Evolutionary conservation across 2,329 filamentous ascomycete genomes (phyloP), one percentile per base, ranked within the genome.

Genomic region (Cladosporium velox): DNA sequence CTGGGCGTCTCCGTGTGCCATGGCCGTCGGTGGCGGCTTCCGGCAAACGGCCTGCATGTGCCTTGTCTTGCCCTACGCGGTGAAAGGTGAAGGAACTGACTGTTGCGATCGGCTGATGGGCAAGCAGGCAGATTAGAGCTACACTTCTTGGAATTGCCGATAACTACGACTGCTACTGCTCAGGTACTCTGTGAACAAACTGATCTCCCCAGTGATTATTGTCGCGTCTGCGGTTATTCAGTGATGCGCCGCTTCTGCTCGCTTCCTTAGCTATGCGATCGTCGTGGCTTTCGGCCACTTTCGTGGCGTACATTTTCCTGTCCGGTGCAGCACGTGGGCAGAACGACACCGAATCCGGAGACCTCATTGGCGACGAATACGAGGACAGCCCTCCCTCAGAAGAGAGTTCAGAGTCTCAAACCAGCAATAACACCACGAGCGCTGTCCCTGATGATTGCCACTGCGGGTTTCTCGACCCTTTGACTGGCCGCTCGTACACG

Each of bases 401-500:
- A 47, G 41, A 47, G n/a, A 47, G n/a, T 24, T 47, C 41, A 47
- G 41, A 24, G 8, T 4, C 41, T 18, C 41, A 47, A n/a, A 12
- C n/a, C 41, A 47, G 4, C 26, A 26, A 41, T 44, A 32, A 24
- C 5, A 30, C 32, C 5, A 28, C 66, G 5, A 59, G 47, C n/a
- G 26, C 21, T 2, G 41, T 38, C 6, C 66, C 51, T 28, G 44
- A 51, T n/a, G 68, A 77, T 65, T 84, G 82, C 67, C 75, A 76
- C 30, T 84, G 82, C 69, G 82, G 82, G 14, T 84, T 80, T 66
- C 77, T 78, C 65, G 81, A 84, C 67, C 66, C 71, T 0, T 66
- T 70, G 8, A 78, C 78, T 2, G 70, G 75, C 10, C 69, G 76
- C 21, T 68, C 82, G 12, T 84, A 79, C 68, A 84, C 82, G 0